Base-by-base conservation (phyloP, 257 asterid genomes). In the Gentiana dahurica region DNA sequence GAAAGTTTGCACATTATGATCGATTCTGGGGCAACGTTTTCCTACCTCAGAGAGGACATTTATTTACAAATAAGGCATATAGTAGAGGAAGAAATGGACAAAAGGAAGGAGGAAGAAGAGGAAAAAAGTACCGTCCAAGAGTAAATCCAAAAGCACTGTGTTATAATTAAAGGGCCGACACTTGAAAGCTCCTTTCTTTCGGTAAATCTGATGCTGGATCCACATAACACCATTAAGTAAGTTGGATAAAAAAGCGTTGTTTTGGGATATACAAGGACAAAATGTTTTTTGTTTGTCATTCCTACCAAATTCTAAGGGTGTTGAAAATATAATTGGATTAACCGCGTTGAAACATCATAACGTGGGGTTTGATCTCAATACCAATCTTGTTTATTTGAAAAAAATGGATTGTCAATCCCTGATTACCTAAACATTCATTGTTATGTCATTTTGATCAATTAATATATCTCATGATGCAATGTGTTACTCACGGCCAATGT, bases 331-430 rank as follows among this genome's bases (percentile, higher is more conserved):
- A 2, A 54, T 36, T 35, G 58, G 58, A 12, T 1, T 35, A 0
- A 5, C 13, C 3, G 15, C 58, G 10, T 45, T 34, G 11, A 44
- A 54, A 11, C 6, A 12, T 36, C 15, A 54, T 33, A 54, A 54
- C 36, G 41, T 54, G 3, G 58, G 58, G 11, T 54, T 35, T 5
- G 58, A 54, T 7, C 39, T 54, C 12, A 54, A 12, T 5, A 9
- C 46, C 34, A 12, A 33, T 0, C 33, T 3, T n/a, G 35, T 52
- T 34, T 32, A 13, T 33, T 52, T 52, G 3, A 39, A 32, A 34
- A 52, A 39, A 34, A 52, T 52, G 33, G 56, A 52, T 52, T 52
- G 56, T 52, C n/a, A n/a, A n/a, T n/a, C n/a, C n/a, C n/a, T n/a
- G n/a, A n/a, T n/a, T n/a, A n/a, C n/a, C n/a, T n/a, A n/a, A n/a